These are phyloP conservation scores for Narthecium ossifragum DNA, from an alignment of 106 monocot species.

Conservation along the genomic window DNA sequence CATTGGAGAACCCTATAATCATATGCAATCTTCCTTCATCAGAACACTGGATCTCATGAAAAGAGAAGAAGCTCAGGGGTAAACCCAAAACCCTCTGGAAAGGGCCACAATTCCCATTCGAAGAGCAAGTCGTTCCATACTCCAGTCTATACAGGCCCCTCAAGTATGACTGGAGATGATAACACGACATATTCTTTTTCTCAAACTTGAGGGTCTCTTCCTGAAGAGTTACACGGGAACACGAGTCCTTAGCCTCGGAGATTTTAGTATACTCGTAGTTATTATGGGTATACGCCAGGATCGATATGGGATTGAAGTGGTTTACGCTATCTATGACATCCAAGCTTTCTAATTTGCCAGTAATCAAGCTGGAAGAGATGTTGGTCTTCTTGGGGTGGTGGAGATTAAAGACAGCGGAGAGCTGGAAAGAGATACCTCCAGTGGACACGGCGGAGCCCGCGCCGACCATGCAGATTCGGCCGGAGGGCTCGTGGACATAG, in stretches of 20 bases:
- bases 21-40: conserved; percentile 41
- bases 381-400: conserved; percentile 28
- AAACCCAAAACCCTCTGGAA: conserved; percentile 11
- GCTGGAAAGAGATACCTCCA: conserved; percentile 31
- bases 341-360: conserved; percentile 44
- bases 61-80: conserved; percentile 21
- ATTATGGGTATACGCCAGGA: conserved; percentile 42
- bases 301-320: conserved; percentile 37
- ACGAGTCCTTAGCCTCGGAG: conserved; percentile 20
- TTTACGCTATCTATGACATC: conserved; percentile 14
- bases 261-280: conserved; percentile 52
- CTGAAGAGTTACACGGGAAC: conserved; percentile 4
- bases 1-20: conserved; percentile 41
- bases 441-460: neutral
- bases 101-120: conserved; percentile 29
- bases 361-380: conserved; percentile 32
- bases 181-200: conserved; percentile 23
- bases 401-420: conserved; percentile 54
- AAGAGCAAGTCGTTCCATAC: conserved; percentile 23
- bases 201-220: conserved; percentile 17
- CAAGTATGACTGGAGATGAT: neutral
- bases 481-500: conserved; percentile 40
- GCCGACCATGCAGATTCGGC: conserved; percentile 74
- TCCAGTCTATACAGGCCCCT: conserved; percentile 26
- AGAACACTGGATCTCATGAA: conserved; percentile 41